Base-by-base conservation (phyloP, 805 yeast species). In the Candida boleticola region DNA sequence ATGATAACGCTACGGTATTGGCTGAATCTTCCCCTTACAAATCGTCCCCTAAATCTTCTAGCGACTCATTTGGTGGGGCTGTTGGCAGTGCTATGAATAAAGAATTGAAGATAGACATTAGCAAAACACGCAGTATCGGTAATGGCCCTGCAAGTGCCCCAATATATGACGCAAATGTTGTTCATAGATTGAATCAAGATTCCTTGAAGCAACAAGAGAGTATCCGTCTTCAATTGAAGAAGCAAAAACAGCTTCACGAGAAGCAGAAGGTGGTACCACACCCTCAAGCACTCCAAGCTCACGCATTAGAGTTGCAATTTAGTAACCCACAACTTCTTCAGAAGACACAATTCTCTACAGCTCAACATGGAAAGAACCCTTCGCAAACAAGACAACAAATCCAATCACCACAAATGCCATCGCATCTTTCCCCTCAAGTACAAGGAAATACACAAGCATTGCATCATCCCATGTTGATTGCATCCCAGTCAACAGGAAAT, bases 21-120 rank as follows among this genome's bases (percentile, higher is more conserved):
- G 74, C 71, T 1, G 63, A 66, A 36, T 63, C 73, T 2, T 68
- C 74, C 5, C 75, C 75, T 1, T 46, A 48, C 13, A 59, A 57
- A 40, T 34, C 51, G 1, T 55, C 64, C 4, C 63, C 66, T 0
- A 31, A 31, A 19, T 18, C 18, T 11, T 6, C 11, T 17, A 31
- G 9, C 6, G 5, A 17, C 13, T 14, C 35, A 6, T 6, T 13
- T n/a, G 31, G 14, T 29, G 38, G 39, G n/a, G 34, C 41, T 17
- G 26, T 40, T 13, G 48, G 42, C 11, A 47, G 56, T 20, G 56
- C 59, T 2, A 13, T 13, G 14, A 26, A 13, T 16, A 36, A 23
- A 14, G 37, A 44, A 6, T 45, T 58, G 25, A 48, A 43, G 26
- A 49, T 58, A 20, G 63, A 60, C 39, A 44, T 47, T 7, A 31